Conservation (phyloP, 805 yeast species). For the Schizosaccharomyces osmophilus region DNA sequence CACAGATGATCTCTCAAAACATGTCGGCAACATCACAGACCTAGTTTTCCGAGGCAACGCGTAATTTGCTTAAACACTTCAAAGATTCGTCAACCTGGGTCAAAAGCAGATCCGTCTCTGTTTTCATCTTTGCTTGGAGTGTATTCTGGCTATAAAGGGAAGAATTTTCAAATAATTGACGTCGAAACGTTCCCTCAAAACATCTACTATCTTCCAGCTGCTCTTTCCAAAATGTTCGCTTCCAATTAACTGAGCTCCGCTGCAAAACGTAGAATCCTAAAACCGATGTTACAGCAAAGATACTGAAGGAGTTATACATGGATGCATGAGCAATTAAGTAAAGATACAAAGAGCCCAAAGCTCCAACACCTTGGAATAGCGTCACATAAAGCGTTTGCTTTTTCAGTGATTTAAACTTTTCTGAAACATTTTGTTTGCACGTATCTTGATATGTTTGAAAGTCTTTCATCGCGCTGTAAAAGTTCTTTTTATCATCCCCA, state of each 20-base stretch:
- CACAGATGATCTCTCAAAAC: too few relatives aligned
- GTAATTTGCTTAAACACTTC: not conserved
- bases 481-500: not conserved
- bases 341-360: not conserved
- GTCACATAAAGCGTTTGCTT: not conserved
- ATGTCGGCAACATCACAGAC: too few relatives aligned
- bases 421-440: not conserved
- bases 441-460: not conserved
- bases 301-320: not conserved
- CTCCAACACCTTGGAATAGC: not conserved
- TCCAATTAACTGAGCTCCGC: not conserved
- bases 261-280: not conserved
- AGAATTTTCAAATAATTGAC: not conserved
- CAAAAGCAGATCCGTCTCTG: not conserved
- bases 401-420: not conserved
- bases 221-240: not conserved
- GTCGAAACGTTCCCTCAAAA: not conserved
- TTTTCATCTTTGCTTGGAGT: not conserved
- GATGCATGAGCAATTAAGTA: not conserved
- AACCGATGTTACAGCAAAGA: not conserved
- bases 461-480: not conserved
- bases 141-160: not conserved
- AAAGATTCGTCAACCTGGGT: not conserved
- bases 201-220: not conserved
- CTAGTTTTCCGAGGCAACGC: too few relatives aligned